phyloP scores from a whole-genome alignment of 495 filamentous ascomycete species.

The Aspergillus egyptiacus region DNA sequence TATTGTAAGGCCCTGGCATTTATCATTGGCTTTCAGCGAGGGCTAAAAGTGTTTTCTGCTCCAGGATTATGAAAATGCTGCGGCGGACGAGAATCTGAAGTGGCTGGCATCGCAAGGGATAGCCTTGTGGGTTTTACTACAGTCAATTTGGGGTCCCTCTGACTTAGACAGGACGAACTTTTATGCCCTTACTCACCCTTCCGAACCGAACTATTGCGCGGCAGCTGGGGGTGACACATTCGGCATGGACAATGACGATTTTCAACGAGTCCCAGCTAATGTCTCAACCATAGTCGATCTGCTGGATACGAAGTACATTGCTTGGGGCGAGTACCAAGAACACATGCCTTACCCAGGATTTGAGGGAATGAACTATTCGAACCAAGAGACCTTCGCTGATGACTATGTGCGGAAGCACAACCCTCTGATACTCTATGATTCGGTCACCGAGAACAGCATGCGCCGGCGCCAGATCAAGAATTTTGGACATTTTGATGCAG shows the following conservation, averaged over 20 bases:
- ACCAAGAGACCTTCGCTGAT: slow-evolving; percentile 48
- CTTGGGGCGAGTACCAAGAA: slow-evolving; percentile 68
- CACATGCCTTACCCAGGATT: slow-evolving; percentile 64
- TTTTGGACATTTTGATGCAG: slow-evolving; percentile 55
- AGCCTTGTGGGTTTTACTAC: slow-evolving; percentile 29
- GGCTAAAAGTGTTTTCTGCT: background rate
- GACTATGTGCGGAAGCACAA: slow-evolving; percentile 79
- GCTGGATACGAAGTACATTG: slow-evolving; percentile 59
- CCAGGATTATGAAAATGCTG: slow-evolving; percentile 53
- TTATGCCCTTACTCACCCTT: slow-evolving; percentile 58
- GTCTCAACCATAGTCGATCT: slow-evolving; percentile 64
- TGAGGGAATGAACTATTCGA: slow-evolving; percentile 50
- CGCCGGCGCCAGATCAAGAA: slow-evolving; percentile 62
- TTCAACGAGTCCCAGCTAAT: slow-evolving; percentile 50
- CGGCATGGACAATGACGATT: slow-evolving; percentile 64
- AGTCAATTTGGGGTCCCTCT: background rate
- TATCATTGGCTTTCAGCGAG: background rate
- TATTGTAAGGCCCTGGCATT: slow-evolving; percentile 46
- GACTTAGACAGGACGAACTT: slow-evolving; percentile 46
- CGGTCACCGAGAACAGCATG: slow-evolving; percentile 47
- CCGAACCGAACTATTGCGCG: slow-evolving; percentile 67
- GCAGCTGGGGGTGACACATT: slow-evolving; percentile 58
- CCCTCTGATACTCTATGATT: slow-evolving; percentile 55
- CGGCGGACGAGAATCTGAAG: slow-evolving; percentile 43
- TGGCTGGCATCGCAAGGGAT: slow-evolving; percentile 60